phyloP scores from a whole-genome alignment of 495 filamentous ascomycete genomes.

The Ramalina intermedia region DNA sequence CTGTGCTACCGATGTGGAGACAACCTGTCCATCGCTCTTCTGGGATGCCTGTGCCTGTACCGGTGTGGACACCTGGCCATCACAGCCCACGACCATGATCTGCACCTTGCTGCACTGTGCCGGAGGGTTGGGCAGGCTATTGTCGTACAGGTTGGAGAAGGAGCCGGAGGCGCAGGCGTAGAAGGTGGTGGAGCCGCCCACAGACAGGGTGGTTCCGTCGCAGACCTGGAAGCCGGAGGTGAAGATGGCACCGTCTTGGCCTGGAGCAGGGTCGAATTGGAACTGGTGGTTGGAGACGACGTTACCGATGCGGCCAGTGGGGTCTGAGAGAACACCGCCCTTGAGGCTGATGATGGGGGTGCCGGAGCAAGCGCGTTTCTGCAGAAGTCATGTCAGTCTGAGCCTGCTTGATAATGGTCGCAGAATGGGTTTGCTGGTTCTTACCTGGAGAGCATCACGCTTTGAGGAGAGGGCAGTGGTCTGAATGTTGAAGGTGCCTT shows the following conservation, averaged over 20 bases:
- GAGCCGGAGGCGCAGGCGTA: too few relatives aligned
- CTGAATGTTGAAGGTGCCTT: constrained; percentile 27
- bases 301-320: background rate
- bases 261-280: background rate
- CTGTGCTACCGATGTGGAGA: too few relatives aligned
- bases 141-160: too few relatives aligned
- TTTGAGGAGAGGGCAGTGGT: constrained; percentile 13
- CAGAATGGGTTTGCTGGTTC: background rate
- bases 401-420: background rate
- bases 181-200: background rate
- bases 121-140: too few relatives aligned
- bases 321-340: background rate
- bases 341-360: background rate
- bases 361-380: constrained; percentile 1
- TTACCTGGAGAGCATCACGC: constrained; percentile 12
- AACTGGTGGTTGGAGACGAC: background rate
- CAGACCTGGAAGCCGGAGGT: background rate
- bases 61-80: too few relatives aligned
- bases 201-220: background rate
- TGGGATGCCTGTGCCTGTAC: too few relatives aligned
- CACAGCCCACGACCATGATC: too few relatives aligned
- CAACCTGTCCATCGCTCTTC: too few relatives aligned
- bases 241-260: background rate
- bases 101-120: too few relatives aligned
- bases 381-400: background rate